Conservation (phyloP, 768 basidiomycete genomes). For the Filobasidium wieringae region DNA sequence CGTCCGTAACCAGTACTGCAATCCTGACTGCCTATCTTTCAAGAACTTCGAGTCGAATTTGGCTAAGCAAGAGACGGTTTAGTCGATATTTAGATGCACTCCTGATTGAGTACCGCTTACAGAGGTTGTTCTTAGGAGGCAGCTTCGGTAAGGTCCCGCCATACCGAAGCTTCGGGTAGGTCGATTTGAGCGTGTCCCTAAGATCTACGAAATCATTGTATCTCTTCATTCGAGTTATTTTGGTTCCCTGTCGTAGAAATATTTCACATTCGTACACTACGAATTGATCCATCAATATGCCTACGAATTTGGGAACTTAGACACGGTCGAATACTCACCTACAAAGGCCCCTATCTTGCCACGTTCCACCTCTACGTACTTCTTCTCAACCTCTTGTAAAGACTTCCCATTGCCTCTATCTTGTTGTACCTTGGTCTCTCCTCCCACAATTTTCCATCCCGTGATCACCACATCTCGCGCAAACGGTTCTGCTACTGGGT, state of each 20-base stretch:
- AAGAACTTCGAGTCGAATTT: constrained; percentile 32
- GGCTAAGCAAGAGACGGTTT: constrained; percentile 12
- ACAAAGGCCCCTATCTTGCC: constrained; percentile 33
- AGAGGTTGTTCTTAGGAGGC: constrained; percentile 32
- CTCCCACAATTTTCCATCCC: constrained; percentile 34
- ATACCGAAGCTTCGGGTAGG: constrained; percentile 20
- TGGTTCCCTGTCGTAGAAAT: constrained; percentile 17
- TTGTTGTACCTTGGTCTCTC: constrained; percentile 8
- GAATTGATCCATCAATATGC: not conserved
- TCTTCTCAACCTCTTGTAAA: not conserved
- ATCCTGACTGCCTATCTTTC: constrained; percentile 24
- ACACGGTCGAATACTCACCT: constrained; percentile 19
- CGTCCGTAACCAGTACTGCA: constrained; percentile 33
- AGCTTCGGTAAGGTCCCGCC: constrained; percentile 24
- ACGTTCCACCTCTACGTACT: constrained; percentile 10
- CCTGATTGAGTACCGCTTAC: constrained; percentile 5
- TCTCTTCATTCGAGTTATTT: constrained; percentile 15
- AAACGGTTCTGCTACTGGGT: constrained; percentile 11
- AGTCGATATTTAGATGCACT: not conserved
- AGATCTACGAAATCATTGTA: constrained; percentile 33
- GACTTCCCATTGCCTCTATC: constrained; percentile 13
- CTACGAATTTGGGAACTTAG: not conserved
- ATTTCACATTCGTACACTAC: constrained; percentile 34
- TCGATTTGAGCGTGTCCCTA: constrained; percentile 15
- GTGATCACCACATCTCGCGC: constrained; percentile 26